Conservation (phyloP, 1,284 basidiomycete genomes). For the Tremellales sp. region DNA sequence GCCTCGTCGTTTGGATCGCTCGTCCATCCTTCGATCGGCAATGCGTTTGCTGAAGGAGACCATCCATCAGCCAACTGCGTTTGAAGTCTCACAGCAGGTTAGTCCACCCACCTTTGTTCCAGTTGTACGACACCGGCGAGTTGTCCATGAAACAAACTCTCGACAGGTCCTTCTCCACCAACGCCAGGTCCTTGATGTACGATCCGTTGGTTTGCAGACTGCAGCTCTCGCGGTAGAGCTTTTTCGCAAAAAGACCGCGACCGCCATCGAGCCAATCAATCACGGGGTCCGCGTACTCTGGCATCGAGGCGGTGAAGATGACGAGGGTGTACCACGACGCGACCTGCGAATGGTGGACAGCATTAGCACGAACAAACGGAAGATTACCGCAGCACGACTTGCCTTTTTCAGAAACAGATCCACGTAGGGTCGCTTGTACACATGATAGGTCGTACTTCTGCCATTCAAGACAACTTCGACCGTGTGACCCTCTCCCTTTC, state of each 20-base stretch:
- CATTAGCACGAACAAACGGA: neutral
- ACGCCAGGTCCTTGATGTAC: constrained; percentile 87
- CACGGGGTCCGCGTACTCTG: constrained; percentile 98
- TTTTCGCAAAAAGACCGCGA: constrained; percentile 77
- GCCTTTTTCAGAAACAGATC: constrained; percentile 95
- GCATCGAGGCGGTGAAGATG: constrained; percentile 97
- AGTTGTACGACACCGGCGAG: constrained; percentile 85
- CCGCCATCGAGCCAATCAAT: constrained; percentile 99
- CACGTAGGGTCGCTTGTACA: constrained; percentile 96
- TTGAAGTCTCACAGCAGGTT: neutral
- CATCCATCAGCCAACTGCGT: neutral
- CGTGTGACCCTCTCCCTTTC: constrained; percentile 72
- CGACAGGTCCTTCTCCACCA: constrained; percentile 83
- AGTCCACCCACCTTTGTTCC: constrained; percentile 74
- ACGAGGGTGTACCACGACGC: constrained; percentile 98
- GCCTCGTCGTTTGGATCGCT: constrained; percentile 96
- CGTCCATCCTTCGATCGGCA: constrained; percentile 99
- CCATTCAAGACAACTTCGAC: constrained; percentile 95
- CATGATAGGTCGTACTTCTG: constrained; percentile 88
- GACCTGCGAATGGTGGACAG: constrained; percentile 57
- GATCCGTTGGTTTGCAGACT: constrained; percentile 85
- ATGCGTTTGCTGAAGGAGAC: constrained; percentile 73
- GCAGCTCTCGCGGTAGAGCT: constrained; percentile 92
- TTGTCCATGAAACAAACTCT: constrained; percentile 94
- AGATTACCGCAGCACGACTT: constrained; percentile 28